Base-by-base conservation (phyloP, 73 alveolate genomes). In the Breviolum minutum region DNA sequence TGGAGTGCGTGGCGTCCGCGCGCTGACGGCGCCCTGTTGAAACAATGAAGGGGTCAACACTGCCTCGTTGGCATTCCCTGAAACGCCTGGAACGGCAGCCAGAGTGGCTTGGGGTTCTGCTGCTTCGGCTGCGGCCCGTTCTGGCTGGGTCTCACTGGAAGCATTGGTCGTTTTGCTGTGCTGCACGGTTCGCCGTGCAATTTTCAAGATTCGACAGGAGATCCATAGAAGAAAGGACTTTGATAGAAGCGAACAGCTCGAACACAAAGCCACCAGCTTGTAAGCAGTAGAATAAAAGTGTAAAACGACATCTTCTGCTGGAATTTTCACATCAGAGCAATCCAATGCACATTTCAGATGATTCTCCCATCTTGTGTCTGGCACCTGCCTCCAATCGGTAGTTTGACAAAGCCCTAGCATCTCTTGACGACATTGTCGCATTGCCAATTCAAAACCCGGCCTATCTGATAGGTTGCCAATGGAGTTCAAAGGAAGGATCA, bases 371-470 rank as follows among this genome's bases (percentile, higher is more conserved):
- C 96, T 86, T 8, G 96, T 90, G 87, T 90, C 96, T 2, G 87
- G 96, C 68, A 90, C 96, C 76, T 90, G 96, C 63, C 96, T 32
- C 96, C 96, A 90, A 13, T 76, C 82, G 26, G 76, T 90, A 30
- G 87, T 40, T 29, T 70, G 76, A 54, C 96, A 90, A 30, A 48
- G 86, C 7, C 27, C 86, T 20, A 71, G 77, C 77, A 90, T 29
- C 22, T 90, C 87, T 63, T 79, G 27, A 19, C 54, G 79, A 74
- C 87, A 90, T 20, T 17, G 26, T 0, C 60, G 54, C 30, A 82
- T 19, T 12, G 87, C 87, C 17, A 22, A 13, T 63, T 90, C 77
- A 54, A 90, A 90, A 63, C 76, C 87, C 10, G 87, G 96, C 32
- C 76, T 60, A 22, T 69, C 87, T 74, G 62, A 8, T 19, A 29